Evolutionary conservation across 179 eudicot genomes (phyloP), one percentile per base, ranked within the genome.

Genomic region (Gypsophila paniculata): DNA sequence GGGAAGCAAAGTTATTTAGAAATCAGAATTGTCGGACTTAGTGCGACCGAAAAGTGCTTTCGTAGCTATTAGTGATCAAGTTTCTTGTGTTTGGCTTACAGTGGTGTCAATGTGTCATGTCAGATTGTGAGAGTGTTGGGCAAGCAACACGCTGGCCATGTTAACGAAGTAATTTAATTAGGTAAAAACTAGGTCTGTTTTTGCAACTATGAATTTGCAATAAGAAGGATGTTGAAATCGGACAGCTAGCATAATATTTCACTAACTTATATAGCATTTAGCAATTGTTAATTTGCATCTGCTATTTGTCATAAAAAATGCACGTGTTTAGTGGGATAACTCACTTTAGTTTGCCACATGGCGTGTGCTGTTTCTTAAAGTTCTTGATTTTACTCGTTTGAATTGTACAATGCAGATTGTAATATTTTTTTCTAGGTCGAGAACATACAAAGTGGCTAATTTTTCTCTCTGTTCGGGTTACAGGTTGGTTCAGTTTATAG

Each of bases 401-500:
- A 26, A 12, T 65, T 39, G n/a, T 29, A 11, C 14, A 22, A 42
- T 0, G n/a, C 36, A 65, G 53, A 42, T 62, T 34, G 36, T 58
- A 13, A 34, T 32, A 42, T 42, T 14, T 38, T 65, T 54, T 21
- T 23, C 54, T 18, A 65, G 21, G 39, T n/a, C 23, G 9, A 32
- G 55, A 68, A 21, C 60, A 13, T 36, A 14, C 62, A 9, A 60
- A 15, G 57, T 48, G 51, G 36, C 75, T 70, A 55, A 65, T 51
- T 59, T 55, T 79, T 74, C 22, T 59, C 54, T 42, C 38, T 48
- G 8, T 19, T 53, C 42, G 52, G 58, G 42, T 72, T 71, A 74
- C 89, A 95, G 99, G 86, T 80, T 95, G 82, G 91, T 95, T 77
- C 97, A 92, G 57, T 95, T 87, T 77, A 85, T 95, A 51, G 99